These are phyloP conservation scores for Saccharomycopsis sp. DNA, from an alignment of 805 yeast genomes.

Conservation along the genomic window DNA sequence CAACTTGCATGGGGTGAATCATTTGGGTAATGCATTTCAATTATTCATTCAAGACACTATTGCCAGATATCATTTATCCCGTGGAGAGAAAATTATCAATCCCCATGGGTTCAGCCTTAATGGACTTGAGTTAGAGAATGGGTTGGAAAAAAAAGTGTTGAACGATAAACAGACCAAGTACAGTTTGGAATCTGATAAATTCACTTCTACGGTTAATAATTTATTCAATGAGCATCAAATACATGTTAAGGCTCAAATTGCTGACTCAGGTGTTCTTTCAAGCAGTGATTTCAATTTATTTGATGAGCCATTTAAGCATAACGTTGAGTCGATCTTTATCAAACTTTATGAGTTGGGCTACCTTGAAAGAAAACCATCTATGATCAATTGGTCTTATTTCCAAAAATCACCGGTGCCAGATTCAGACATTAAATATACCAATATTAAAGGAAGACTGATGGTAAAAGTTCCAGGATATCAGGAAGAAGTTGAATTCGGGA, in stretches of 20 bases:
- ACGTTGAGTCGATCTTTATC: conserved; percentile 43
- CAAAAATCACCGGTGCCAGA: conserved; percentile 92
- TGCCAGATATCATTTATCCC: conserved; percentile 82
- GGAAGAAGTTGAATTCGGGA: conserved; percentile 90
- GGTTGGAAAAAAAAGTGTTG: conserved; percentile 93
- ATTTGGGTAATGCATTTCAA: conserved; percentile 97
- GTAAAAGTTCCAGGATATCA: conserved; percentile 85
- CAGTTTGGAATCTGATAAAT: conserved; percentile 25
- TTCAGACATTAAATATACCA: conserved; percentile 92
- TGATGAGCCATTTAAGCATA: not conserved
- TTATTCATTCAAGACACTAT: conserved; percentile 89
- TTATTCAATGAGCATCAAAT: conserved; percentile 92
- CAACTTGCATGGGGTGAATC: conserved; percentile 96
- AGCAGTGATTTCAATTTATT: conserved; percentile 70
- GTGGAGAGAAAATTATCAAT: conserved; percentile 44
- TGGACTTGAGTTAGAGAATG: conserved; percentile 97
- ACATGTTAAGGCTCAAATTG: conserved; percentile 75
- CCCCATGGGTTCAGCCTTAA: conserved; percentile 86
- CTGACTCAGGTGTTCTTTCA: conserved; percentile 85
- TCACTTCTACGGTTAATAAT: conserved; percentile 83
- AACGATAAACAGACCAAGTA: conserved; percentile 51
- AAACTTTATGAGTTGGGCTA: conserved; percentile 88
- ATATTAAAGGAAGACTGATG: conserved; percentile 71
- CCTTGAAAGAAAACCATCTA: conserved; percentile 84
- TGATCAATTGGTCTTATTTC: conserved; percentile 94